Percentiles rank a stretch among this genome's conserved stretches.
Conservation (phyloP, 1,139 yeast species). For the Suhomyces kunorum region DNA sequence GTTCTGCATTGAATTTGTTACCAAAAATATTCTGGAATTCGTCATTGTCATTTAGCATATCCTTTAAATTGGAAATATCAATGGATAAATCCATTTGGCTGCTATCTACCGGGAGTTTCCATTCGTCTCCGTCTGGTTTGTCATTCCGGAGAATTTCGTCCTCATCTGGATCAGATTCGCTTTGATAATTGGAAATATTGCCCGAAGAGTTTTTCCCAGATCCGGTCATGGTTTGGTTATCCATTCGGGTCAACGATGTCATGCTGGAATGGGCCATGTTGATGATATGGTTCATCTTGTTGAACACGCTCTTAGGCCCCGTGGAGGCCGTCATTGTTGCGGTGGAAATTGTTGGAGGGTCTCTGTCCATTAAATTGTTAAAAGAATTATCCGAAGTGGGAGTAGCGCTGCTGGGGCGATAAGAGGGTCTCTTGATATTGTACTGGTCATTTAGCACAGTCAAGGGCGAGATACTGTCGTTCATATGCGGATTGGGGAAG, state of each 20-base stretch:
- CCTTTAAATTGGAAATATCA: slow-evolving; percentile 16
- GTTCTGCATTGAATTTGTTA: slow-evolving; percentile 18
- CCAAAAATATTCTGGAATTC: slow-evolving; percentile 37
- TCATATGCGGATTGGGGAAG: neutral
- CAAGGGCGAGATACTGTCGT: slow-evolving; percentile 29
- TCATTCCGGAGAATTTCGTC: slow-evolving; percentile 24
- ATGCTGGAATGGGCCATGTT: neutral
- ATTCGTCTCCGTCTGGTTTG: slow-evolving; percentile 1
- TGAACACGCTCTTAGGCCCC: neutral
- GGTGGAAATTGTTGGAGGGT: slow-evolving; percentile 9
- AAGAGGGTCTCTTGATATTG: slow-evolving; percentile 27
- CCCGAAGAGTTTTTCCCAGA: slow-evolving; percentile 1
- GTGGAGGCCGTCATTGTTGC: slow-evolving; percentile 17
- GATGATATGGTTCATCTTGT: neutral
- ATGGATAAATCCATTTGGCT: slow-evolving; percentile 5
- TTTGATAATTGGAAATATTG: slow-evolving; percentile 21
- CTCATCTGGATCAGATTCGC: slow-evolving; percentile 33
- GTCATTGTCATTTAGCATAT: slow-evolving; percentile 33
- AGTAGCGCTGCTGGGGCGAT: slow-evolving; percentile 1
- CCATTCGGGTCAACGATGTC: neutral
- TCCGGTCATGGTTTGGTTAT: slow-evolving; percentile 4
- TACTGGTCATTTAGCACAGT: slow-evolving; percentile 34
- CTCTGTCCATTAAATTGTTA: slow-evolving; percentile 16
- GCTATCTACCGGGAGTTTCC: slow-evolving; percentile 2
- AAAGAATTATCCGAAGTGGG: slow-evolving; percentile 27